Base-by-base conservation (phyloP, 371 early-diverging fungal genomes). In the Mycotypha africana region DNA sequence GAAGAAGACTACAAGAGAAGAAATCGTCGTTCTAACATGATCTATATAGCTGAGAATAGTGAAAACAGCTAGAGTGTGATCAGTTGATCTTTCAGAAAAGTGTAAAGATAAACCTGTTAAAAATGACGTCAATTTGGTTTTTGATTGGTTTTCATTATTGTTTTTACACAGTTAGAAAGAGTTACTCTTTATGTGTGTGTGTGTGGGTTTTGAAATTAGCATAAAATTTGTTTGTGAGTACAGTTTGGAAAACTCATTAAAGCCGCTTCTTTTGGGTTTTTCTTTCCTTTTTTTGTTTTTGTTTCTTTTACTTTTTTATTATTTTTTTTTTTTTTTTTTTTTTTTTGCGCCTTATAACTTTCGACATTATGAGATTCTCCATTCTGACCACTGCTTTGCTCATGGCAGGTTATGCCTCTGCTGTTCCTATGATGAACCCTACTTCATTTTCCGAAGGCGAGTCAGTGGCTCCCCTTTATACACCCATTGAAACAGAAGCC, bases 401-500 rank as follows among this genome's bases (percentile, higher is more conserved):
- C 8, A 43, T 70, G 47, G 53, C 62, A 30, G 57, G 56, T 15
- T 62, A 60, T 45, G 60, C 52, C 32, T 45, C 55, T 21, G 70
- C 70, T 8, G 47, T 67, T 5, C 64, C 68, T 10, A 50, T 65
- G 58, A 25, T 50, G 3, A 54, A 42, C 21, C 58, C 65, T 30
- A 47, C 49, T 15, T 54, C 56, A 17, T 66, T 56, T 31, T 38
- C 51, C 16, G 64, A 66, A 16, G 67, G 59, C 21, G n/a, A n/a
- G n/a, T 41, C 45, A 43, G 45, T 80, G 22, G 88, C 86, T 17
- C 89, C 89, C 25, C 59, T 89, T 12, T 66, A 84, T 39, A 68
- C 78, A 41, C 67, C 82, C 45, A 39, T 56, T 25, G 78, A 82
- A 46, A 74, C 84, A 25, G 84, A 86, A 54, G 49, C 72, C 45